Evolutionary conservation across 2,329 filamentous ascomycete species (phyloP).

Genomic region (Elsinoe batatas): DNA sequence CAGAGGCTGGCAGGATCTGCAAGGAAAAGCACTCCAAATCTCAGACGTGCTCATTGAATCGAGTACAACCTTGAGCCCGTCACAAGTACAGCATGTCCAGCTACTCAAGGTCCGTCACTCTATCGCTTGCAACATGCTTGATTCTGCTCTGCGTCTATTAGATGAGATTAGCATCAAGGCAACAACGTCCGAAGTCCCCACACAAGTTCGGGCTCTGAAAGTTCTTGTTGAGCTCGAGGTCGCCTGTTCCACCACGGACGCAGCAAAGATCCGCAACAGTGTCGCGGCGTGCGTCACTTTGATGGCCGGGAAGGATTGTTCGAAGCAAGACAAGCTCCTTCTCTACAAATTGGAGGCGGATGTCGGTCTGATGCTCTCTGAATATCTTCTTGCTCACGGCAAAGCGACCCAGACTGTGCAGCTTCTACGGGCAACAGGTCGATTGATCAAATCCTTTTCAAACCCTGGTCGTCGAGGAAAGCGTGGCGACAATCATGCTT

Average conservation of each 20-base stretch:
- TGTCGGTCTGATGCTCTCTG: background rate
- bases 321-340: background rate
- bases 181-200: background rate
- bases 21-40: background rate
- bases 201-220: background rate
- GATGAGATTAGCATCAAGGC: background rate
- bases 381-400: background rate
- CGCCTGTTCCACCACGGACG: background rate
- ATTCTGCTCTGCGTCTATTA: background rate
- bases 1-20: background rate
- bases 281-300: background rate
- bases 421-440: background rate
- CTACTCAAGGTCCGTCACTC: background rate
- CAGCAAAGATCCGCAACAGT: background rate
- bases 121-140: background rate
- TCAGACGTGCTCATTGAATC: background rate
- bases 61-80: background rate
- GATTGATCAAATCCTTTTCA: slow-evolving; percentile 1
- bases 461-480: background rate
- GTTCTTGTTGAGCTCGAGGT: background rate
- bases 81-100: background rate
- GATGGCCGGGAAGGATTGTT: background rate
- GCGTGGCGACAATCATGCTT: background rate
- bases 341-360: background rate
- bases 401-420: background rate